A percentile compares a stretch with the other conserved stretches of the same genome.
Evolutionary conservation across 2,329 filamentous ascomycete species (phyloP).

Genomic region (Paracoccidioides lutzii): DNA sequence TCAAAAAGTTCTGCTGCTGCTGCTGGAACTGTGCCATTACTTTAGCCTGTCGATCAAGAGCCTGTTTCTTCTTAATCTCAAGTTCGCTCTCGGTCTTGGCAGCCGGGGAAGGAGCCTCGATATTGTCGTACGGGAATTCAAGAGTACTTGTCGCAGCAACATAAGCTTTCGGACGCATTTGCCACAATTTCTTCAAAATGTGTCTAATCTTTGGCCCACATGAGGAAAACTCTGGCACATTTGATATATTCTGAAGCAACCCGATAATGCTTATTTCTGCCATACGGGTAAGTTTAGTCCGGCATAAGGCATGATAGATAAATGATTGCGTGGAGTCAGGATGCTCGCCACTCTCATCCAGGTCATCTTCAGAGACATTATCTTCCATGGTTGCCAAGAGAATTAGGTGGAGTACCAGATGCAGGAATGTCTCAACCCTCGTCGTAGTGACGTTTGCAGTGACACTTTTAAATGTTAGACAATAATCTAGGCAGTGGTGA

Average conservation of each 20-base stretch:
- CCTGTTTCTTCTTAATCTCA: constrained; percentile 80
- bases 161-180: constrained; percentile 65
- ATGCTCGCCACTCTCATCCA: constrained; percentile 30
- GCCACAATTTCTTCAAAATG: constrained; percentile 71
- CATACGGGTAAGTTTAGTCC: constrained; percentile 37
- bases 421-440: constrained; percentile 78
- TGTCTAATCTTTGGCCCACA: constrained; percentile 75
- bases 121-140: constrained; percentile 57
- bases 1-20: constrained; percentile 89
- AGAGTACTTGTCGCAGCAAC: constrained; percentile 49
- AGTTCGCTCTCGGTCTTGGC: constrained; percentile 45
- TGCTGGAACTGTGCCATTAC: constrained; percentile 98
- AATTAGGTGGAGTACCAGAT: constrained; percentile 77
- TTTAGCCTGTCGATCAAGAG: constrained; percentile 73
- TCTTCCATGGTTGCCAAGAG: constrained; percentile 82
- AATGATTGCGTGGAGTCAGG: constrained; percentile 39
- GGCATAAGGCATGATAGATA: constrained; percentile 55
- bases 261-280: constrained; percentile 39
- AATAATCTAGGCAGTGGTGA: constrained; percentile 76
- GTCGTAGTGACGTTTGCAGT: constrained; percentile 68
- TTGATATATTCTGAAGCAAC: constrained; percentile 40
- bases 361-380: constrained; percentile 43
- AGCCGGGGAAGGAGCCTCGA: constrained; percentile 73
- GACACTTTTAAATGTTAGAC: constrained; percentile 53
- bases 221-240: constrained; percentile 62